phyloP scores from a whole-genome alignment of 1,284 basidiomycete genomes.

The Leucoagaricus sp. region DNA sequence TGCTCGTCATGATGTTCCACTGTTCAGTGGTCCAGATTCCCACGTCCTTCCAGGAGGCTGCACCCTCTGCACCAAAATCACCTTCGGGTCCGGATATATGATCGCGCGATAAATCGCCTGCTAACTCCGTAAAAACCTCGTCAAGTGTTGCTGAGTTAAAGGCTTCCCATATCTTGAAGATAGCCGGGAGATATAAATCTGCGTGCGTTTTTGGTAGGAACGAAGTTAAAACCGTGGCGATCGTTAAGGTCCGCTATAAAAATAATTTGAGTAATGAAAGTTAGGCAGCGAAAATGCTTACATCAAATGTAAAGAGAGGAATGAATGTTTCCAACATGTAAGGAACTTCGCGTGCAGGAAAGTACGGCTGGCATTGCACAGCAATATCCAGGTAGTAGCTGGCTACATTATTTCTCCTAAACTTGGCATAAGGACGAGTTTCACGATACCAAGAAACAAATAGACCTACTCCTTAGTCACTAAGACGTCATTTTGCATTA shows the following conservation, averaged over 20 bases:
- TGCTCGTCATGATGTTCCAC: slow-evolving; percentile 86
- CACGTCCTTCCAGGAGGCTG: slow-evolving; percentile 71
- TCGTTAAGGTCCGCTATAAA: slow-evolving; percentile 59
- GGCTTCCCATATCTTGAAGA: slow-evolving; percentile 86
- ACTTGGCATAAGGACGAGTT: too few relatives aligned
- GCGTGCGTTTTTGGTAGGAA: slow-evolving; percentile 75
- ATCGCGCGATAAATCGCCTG: slow-evolving; percentile 76
- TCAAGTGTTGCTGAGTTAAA: slow-evolving; percentile 83
- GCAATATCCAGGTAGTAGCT: slow-evolving; percentile 70
- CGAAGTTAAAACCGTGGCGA: slow-evolving; percentile 72
- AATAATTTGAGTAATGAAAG: slow-evolving; percentile 10
- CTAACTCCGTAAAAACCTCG: slow-evolving; percentile 83
- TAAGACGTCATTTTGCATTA: slow-evolving; percentile 73
- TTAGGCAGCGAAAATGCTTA: slow-evolving; percentile 29
- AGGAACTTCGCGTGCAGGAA: slow-evolving; percentile 64
- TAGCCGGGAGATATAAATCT: slow-evolving; percentile 67
- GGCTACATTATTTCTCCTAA: neutral
- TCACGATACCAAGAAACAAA: slow-evolving; percentile 42
- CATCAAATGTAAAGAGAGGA: slow-evolving; percentile 65
- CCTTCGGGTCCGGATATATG: slow-evolving; percentile 67
- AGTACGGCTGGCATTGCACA: slow-evolving; percentile 72
- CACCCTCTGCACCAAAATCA: slow-evolving; percentile 54
- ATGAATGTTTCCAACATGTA: slow-evolving; percentile 75
- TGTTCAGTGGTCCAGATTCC: slow-evolving; percentile 89
- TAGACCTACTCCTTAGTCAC: slow-evolving; percentile 63